Evolutionary conservation across 352 stramenopile genomes (phyloP).

Genomic region (Globisporangium acanthophoron): DNA sequence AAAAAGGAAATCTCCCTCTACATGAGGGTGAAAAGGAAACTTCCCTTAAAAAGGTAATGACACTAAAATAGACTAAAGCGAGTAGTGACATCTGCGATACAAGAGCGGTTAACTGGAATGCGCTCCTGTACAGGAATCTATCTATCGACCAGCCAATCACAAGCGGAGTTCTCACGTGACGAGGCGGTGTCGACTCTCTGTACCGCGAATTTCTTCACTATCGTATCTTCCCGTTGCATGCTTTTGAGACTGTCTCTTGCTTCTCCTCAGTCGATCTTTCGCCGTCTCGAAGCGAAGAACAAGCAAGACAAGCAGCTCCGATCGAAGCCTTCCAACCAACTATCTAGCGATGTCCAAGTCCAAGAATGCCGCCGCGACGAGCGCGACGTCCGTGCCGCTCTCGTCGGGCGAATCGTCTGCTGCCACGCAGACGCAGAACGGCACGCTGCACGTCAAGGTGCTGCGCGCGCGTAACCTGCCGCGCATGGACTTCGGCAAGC

Average conservation of each 20-base stretch:
- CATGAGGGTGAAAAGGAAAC: neutral
- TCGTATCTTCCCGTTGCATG: neutral
- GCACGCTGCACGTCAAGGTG: slow-evolving; percentile 75
- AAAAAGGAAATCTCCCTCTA: slow-evolving; percentile 2
- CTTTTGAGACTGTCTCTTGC: neutral
- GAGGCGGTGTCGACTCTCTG: slow-evolving; percentile 1
- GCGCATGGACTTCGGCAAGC: slow-evolving; percentile 77
- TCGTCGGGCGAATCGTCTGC: neutral
- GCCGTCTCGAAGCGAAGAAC: neutral
- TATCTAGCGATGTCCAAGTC: slow-evolving; percentile 1
- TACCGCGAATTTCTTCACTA: neutral
- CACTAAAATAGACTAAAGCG: neutral
- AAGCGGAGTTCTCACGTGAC: neutral
- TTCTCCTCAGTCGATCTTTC: neutral
- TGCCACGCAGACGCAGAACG: slow-evolving; percentile 23
- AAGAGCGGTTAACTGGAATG: neutral
- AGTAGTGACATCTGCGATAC: neutral
- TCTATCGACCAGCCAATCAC: neutral
- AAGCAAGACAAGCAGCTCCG: neutral
- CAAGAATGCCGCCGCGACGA: neutral
- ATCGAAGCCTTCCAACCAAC: too few relatives aligned
- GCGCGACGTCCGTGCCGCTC: neutral
- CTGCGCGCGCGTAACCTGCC: slow-evolving; percentile 52
- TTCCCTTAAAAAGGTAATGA: neutral
- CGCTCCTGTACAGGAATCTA: neutral